Evolutionary conservation across 192 early-diverging fungal species (phyloP), one percentile per base, ranked within the genome.

Genomic region (Mortierella alpina): DNA sequence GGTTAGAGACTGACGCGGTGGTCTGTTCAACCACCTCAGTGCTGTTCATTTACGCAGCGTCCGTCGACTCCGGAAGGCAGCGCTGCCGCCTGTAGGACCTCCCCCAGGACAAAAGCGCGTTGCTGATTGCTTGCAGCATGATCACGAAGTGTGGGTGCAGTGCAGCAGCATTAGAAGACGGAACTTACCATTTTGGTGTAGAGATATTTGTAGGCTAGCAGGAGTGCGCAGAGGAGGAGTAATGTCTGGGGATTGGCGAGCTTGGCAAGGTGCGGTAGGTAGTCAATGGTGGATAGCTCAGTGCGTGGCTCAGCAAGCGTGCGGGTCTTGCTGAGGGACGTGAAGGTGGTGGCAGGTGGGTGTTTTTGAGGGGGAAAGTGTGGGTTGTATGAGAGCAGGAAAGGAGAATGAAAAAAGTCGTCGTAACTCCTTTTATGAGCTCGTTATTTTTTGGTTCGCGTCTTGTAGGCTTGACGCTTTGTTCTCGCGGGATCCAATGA

Each of bases 211-310:
- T 54, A 74, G 48, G 58, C 72, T 48, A 74, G 22, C 17, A 66
- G 13, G 58, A 74, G 49, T 42, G 64, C 64, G 64, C 63, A 74
- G 72, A 74, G 64, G 64, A 74, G 18, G 50, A 74, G 58, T 18
- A 74, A 50, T 8, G 58, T 46, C 41, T 74, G 72, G 18, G 64
- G 59, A 39, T 57, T 59, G 64, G 31, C 57, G 64, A 61, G 54
- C 53, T 47, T 53, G 18, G 41, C 64, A 57, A 74, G 57, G 47
- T 59, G 17, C 18, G 45, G 64, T 74, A 74, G 42, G 58, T 22
- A 31, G 72, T 74, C 72, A 74, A 74, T 74, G 61, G 59, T 67
- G 72, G 64, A 74, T 66, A 67, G 72, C 42, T 59, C 48, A 20
- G 54, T 40, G 40, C 39, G 12, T n/a, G 39, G 68, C 54, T 61